A percentile compares a stretch with the other conserved stretches of the same genome.
These are phyloP conservation scores for Chlamydomonas incerta DNA, from an alignment of 139 green algal genomes.

Conservation along the genomic window DNA sequence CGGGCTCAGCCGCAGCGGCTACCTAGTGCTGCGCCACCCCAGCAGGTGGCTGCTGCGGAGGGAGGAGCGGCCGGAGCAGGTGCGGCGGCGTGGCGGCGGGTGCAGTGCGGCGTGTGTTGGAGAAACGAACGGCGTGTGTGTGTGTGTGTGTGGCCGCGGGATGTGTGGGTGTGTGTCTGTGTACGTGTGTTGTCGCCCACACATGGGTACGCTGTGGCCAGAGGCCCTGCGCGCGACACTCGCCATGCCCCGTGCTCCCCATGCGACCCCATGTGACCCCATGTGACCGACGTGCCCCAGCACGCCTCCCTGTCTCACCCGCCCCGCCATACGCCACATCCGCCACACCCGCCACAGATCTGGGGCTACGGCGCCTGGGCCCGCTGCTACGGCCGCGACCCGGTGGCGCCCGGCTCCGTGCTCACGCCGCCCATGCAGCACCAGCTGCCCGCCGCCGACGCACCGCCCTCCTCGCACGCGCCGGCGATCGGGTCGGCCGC, in stretches of 20 bases:
- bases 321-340: no score
- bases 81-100: not conserved
- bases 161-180: no score
- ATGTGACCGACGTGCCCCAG: no score
- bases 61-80: conserved; percentile 23
- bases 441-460: not conserved
- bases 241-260: no score
- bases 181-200: no score
- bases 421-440: conserved; percentile 24
- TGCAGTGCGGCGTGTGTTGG: not conserved
- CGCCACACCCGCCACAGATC: conserved; percentile 5
- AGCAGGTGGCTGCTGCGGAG: conserved; percentile 50
- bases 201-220: no score
- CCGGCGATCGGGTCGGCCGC: not conserved
- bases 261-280: no score
- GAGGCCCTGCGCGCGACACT: no score
- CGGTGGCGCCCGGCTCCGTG: not conserved
- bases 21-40: conserved; percentile 59
- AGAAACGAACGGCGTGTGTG: no score
- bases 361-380: conserved; percentile 32
- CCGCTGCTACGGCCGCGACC: conserved; percentile 1
- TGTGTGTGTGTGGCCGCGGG: no score
- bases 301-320: no score
- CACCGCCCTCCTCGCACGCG: not conserved
- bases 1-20: conserved; percentile 48